Percentiles rank a stretch among this genome's conserved stretches.
Evolutionary conservation across 23 red algal species (phyloP).

Genomic region (Chondrus crispus): DNA sequence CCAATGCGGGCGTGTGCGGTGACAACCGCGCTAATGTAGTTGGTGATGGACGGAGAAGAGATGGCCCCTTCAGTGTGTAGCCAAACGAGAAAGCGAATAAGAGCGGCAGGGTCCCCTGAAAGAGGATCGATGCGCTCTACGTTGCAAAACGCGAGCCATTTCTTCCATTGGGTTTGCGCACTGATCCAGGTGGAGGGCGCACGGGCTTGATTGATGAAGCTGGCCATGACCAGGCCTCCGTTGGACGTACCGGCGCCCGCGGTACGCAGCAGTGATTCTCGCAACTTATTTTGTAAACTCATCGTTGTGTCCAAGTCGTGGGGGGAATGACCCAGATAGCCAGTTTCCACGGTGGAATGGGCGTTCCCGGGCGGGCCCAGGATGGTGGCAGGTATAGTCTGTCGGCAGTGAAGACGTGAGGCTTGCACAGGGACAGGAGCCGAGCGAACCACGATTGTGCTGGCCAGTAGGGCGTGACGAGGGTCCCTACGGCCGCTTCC

Average conservation of each 20-base stretch:
- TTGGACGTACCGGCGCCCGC: neutral
- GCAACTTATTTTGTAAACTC: neutral
- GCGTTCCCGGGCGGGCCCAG: neutral
- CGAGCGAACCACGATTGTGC: neutral
- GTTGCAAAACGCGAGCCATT: neutral
- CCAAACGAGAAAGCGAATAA: neutral
- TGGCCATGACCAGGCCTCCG: neutral
- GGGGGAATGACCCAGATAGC: neutral
- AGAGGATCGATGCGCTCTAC: neutral
- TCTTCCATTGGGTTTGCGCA: neutral
- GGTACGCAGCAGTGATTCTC: neutral
- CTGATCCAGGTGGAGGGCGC: neutral
- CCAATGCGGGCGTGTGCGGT: neutral
- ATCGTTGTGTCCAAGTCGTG: neutral
- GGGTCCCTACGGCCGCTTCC: neutral
- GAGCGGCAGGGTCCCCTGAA: neutral
- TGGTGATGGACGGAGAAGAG: neutral
- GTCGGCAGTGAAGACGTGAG: neutral
- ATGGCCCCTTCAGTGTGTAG: neutral
- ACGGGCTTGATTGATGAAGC: neutral
- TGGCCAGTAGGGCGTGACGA: slow-evolving; percentile 3
- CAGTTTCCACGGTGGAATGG: slow-evolving; percentile 7
- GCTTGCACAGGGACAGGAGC: neutral
- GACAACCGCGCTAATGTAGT: neutral
- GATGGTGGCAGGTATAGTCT: neutral